Evolutionary conservation across 345 rosid genomes (phyloP).

Genomic region (Citrus trifoliata): DNA sequence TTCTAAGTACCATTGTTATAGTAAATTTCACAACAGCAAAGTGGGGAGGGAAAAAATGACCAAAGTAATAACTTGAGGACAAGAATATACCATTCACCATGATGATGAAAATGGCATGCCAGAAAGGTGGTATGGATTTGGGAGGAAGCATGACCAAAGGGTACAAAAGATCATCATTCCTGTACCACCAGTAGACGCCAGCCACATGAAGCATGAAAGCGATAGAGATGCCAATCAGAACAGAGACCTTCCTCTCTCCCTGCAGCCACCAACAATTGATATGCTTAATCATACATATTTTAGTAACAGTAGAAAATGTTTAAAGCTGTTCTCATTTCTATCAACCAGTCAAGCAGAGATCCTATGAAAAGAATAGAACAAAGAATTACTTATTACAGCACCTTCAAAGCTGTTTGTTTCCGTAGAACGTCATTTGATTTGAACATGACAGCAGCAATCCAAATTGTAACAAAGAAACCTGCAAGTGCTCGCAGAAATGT

Average conservation of each 20-base stretch:
- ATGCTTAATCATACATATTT: constrained; percentile 14
- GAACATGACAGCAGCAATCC: constrained; percentile 98
- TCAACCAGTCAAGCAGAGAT: not conserved
- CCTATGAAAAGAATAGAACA: not conserved
- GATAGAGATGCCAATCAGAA: constrained; percentile 65
- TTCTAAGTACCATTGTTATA: not conserved
- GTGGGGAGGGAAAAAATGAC: not conserved
- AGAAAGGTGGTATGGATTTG: constrained; percentile 91
- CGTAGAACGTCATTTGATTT: constrained; percentile 93
- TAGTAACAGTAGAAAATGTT: not conserved
- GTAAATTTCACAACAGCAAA: not conserved
- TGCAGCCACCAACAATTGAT: constrained; percentile 38
- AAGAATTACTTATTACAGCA: constrained; percentile 17
- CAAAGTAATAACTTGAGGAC: constrained; percentile 15
- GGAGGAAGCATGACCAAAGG: constrained; percentile 98
- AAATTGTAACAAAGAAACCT: constrained; percentile 97
- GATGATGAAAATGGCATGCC: constrained; percentile 95
- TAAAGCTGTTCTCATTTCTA: not conserved
- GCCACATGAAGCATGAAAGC: constrained; percentile 72
- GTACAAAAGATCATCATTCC: constrained; percentile 78
- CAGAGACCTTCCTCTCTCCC: constrained; percentile 95
- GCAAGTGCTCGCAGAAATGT: constrained; percentile 28
- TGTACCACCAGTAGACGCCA: constrained; percentile 97
- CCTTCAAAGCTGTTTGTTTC: constrained; percentile 98
- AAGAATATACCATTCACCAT: constrained; percentile 82